A percentile compares a stretch with the other conserved stretches of the same genome.
These are phyloP conservation scores for Porogramme epimiltina DNA, from an alignment of 1,284 basidiomycete species.

Conservation along the genomic window DNA sequence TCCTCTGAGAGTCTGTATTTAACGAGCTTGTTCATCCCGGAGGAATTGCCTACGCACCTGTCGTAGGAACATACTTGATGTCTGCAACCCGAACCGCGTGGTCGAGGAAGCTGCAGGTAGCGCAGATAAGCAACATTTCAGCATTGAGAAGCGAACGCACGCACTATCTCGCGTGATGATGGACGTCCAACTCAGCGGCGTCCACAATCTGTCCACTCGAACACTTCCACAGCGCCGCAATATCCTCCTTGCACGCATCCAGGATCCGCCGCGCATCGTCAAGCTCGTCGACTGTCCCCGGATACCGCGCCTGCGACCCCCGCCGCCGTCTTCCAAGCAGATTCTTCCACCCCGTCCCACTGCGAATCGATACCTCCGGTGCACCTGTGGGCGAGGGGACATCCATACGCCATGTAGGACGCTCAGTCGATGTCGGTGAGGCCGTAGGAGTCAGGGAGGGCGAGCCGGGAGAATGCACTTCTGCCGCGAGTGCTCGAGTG, in stretches of 20 bases:
- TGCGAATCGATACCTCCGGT: conserved; percentile 47
- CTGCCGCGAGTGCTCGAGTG: conserved; percentile 28
- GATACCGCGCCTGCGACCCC: conserved; percentile 3
- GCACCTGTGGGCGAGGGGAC: neutral
- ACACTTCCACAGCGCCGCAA: conserved; percentile 52
- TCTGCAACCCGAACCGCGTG: conserved; percentile 52
- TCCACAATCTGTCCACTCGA: conserved; percentile 42
- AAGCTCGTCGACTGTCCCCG: conserved; percentile 29
- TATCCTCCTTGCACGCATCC: conserved; percentile 56
- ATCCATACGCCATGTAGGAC: conserved; percentile 7
- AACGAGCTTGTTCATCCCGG: too few relatives aligned
- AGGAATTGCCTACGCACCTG: too few relatives aligned
- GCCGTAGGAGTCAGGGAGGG: neutral
- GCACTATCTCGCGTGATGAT: conserved; percentile 64
- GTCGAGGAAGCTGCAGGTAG: conserved; percentile 51
- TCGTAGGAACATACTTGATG: conserved; percentile 51
- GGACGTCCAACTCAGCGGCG: conserved; percentile 45
- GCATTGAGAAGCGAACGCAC: conserved; percentile 25
- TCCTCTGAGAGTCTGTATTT: too few relatives aligned
- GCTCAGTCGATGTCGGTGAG: conserved; percentile 9
- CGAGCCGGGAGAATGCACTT: conserved; percentile 2
- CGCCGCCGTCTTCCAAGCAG: conserved; percentile 19
- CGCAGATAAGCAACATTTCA: neutral
- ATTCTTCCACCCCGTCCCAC: conserved; percentile 52
- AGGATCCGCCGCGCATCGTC: conserved; percentile 51